Evolutionary conservation across 2,329 filamentous ascomycete genomes (phyloP), one percentile per base, ranked within the genome.

Genomic region (Rutstroemia sp.): DNA sequence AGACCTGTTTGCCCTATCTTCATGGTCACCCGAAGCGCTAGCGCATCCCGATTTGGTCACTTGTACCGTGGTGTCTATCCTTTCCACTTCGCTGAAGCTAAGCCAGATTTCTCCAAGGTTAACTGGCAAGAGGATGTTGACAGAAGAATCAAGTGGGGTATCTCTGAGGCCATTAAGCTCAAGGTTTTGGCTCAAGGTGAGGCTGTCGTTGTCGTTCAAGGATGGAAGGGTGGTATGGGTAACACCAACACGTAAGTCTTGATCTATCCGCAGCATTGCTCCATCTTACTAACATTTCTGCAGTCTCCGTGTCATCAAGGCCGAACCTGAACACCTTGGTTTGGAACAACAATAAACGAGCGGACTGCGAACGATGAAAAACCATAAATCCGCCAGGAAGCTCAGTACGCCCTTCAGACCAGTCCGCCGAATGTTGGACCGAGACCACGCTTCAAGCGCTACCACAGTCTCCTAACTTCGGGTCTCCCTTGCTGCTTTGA

Each of bases 41-140:
- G 82, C 63, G 89, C 94, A 52, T 88, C 91, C 59, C 83, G 94
- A 75, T 97, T 94, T 75, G 88, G 85, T 64, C 94, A 99, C 75
- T 76, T 99, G 73, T 97, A 96, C 79, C 92, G 94, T 71, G 94
- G 94, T 67, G 92, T 99, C 61, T 99, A 96, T 73, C 94, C 94
- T 58, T 99, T 99, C 87, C 80, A 88, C 69, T 97, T 96, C 81
- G 83, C 87, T 54, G 88, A 96, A 78, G 76, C 78, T 68, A 97
- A 97, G 85, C 94, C 94, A 67, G 90, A 99, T 78, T 99, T 97
- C 76, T 82, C 81, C 72, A 83, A 87, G 74, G 83, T 87, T 69
- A 92, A 95, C 76, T 99, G 94, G 94, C 94, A 99, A 78, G 91
- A 97, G 79, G 92, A 99, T 75, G 94, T 99, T 67, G 94, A 99